Conservation (phyloP, 495 filamentous ascomycete genomes). For the Penicillium paradoxum region DNA sequence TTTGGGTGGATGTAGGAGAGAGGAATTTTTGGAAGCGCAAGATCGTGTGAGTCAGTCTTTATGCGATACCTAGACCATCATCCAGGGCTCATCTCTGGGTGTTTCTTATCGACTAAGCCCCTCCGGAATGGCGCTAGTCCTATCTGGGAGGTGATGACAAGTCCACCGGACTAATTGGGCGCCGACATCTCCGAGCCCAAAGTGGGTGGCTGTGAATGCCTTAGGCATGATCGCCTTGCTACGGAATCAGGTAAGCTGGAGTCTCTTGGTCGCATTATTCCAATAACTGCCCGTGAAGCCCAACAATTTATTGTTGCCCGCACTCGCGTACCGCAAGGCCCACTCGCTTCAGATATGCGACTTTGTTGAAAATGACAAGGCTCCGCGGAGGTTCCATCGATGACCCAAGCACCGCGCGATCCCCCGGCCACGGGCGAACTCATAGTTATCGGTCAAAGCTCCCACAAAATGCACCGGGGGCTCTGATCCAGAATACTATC, state of each 20-base stretch:
- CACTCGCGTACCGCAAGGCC: neutral
- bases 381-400: slow-evolving; percentile 44
- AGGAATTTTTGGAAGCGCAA: neutral
- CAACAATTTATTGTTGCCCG: neutral
- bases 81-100: neutral
- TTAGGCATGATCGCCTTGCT: slow-evolving; percentile 15
- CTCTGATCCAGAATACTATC: slow-evolving; percentile 47
- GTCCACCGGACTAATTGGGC: neutral
- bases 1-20: neutral
- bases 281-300: neutral
- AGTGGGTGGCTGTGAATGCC: slow-evolving; percentile 4
- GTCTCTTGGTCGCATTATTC: neutral
- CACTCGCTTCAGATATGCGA: slow-evolving; percentile 1
- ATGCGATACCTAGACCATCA: neutral
- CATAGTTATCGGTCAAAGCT: slow-evolving; percentile 39
- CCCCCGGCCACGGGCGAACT: slow-evolving; percentile 25
- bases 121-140: neutral
- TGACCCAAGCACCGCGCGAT: slow-evolving; percentile 28
- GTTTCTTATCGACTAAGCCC: slow-evolving; percentile 4
- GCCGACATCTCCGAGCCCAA: slow-evolving; percentile 3
- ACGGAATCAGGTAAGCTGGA: slow-evolving; percentile 24
- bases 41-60: neutral
- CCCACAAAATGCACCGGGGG: slow-evolving; percentile 44
- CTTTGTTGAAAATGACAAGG: slow-evolving; percentile 38
- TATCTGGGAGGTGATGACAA: neutral